Base-by-base conservation (phyloP, 2,329 filamentous ascomycete species). In the Akanthomyces lecanii region DNA sequence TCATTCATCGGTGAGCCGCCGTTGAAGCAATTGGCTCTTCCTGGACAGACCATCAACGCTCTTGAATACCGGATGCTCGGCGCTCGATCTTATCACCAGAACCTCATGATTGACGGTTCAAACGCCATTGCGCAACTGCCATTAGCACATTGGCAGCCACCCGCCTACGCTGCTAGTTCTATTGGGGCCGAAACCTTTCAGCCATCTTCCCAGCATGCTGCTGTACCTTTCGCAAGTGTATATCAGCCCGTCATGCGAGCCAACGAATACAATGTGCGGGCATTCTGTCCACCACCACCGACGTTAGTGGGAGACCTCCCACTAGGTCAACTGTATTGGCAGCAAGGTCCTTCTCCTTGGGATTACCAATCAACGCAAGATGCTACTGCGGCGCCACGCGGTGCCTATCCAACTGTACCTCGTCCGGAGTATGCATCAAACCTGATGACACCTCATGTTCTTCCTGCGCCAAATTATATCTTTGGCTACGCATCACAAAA, bases 11-110 rank as follows among this genome's bases (percentile, higher is more conserved):
- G 90, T 44, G 89, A 89, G 6, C 91, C 90, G 44, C 88, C 91
- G 1, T 80, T 86, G 53, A 97, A 97, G 76, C 92, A 97, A 72
- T 86, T 97, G 72, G 81, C 95, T 23, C 79, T 96, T 33, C 87
- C 91, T 3, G 82, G 84, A 16, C 53, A 56, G 11, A 7, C 53
- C 47, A 21, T 30, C 21, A 54, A 33, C 7, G 11, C 30, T 7
- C 23, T 38, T 6, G 45, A 40, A 8, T 52, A 61, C 45, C 62
- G 44, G 30, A 51, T 52, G 50, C 50, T 25, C 14, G 36, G 28
- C n/a, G 42, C 10, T 10, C 40, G 40, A 30, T 52, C 51, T 10
- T 55, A 54, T 55, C 36, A 55, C 40, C 59, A 54, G 38, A 40
- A n/a, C 25, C 28, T 18, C 10, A 12, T 61, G 40, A 10, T 61